Evolutionary conservation across 2,329 filamentous ascomycete genomes (phyloP).

Genomic region (Xylaria arbuscula): DNA sequence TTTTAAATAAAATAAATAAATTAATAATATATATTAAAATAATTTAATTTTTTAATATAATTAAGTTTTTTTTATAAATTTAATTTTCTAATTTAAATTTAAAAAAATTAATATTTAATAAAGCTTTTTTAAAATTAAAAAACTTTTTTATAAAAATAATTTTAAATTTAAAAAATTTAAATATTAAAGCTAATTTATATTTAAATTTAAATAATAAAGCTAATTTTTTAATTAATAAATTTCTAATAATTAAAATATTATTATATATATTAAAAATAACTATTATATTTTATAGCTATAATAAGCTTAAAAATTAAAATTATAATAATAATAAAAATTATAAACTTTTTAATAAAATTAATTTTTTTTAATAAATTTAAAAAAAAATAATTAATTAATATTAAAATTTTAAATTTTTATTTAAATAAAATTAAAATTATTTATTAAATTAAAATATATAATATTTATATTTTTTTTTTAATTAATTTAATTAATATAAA

Average conservation of each 20-base stretch:
- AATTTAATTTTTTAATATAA: neutral
- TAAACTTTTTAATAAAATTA: neutral
- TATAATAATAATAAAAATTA: neutral
- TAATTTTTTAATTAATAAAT: neutral
- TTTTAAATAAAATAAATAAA: conserved; percentile 7
- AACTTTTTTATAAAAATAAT: neutral
- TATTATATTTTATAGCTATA: conserved; percentile 6
- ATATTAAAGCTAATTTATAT: neutral
- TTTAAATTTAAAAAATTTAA: neutral
- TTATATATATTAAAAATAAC: neutral
- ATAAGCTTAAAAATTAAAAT: neutral
- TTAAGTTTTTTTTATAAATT: neutral
- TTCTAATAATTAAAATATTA: conserved; percentile 1
- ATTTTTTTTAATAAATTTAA: neutral
- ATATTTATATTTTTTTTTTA: no score
- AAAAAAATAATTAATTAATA: neutral
- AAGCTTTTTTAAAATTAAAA: neutral
- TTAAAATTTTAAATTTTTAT: neutral
- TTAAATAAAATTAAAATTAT: neutral
- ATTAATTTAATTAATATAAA: no score
- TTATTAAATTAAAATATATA: no score
- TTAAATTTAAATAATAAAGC: neutral
- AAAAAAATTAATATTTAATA: neutral
- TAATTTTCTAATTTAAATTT: conserved; percentile 10
- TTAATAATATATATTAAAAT: neutral